A percentile compares a stretch with the other conserved stretches of the same genome.
These are phyloP conservation scores for Mortierella alpina DNA, from an alignment of 192 early-diverging fungal genomes.

Conservation along the genomic window DNA sequence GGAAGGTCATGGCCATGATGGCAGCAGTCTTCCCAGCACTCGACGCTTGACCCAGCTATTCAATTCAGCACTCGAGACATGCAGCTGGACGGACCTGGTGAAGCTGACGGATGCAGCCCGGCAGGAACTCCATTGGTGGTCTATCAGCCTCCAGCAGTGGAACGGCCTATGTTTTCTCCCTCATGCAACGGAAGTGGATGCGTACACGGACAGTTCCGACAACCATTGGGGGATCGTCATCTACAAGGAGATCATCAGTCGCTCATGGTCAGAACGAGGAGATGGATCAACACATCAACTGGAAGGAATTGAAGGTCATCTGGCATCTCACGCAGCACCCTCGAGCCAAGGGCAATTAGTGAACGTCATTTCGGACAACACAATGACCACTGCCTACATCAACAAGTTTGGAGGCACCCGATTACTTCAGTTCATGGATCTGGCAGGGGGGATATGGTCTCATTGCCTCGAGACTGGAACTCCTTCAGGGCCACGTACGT, in stretches of 20 bases:
- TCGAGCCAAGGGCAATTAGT: neutral
- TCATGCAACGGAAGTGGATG: constrained; percentile 12
- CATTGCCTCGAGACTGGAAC: constrained; percentile 14
- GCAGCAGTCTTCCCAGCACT: constrained; percentile 34
- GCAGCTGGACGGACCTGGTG: constrained; percentile 15
- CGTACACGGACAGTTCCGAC: constrained; percentile 39
- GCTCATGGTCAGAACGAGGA: constrained; percentile 14
- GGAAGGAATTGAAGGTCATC: constrained; percentile 8
- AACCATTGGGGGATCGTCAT: constrained; percentile 23
- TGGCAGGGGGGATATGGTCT: constrained; percentile 1
- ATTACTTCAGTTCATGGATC: neutral
- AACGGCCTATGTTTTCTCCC: constrained; percentile 22
- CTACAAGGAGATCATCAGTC: neutral
- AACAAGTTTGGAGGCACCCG: constrained; percentile 21
- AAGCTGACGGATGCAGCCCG: neutral
- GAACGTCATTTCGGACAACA: constrained; percentile 15
- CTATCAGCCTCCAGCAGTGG: constrained; percentile 4
- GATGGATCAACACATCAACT: constrained; percentile 17
- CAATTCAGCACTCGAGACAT: constrained; percentile 18
- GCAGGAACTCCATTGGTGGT: constrained; percentile 8
- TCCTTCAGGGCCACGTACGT: constrained; percentile 3
- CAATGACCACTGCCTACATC: constrained; percentile 11
- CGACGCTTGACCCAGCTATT: constrained; percentile 18
- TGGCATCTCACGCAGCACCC: constrained; percentile 4
- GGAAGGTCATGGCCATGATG: constrained; percentile 11